Evolutionary conservation across 2,329 filamentous ascomycete genomes (phyloP).

Genomic region (Diaporthe vexans): DNA sequence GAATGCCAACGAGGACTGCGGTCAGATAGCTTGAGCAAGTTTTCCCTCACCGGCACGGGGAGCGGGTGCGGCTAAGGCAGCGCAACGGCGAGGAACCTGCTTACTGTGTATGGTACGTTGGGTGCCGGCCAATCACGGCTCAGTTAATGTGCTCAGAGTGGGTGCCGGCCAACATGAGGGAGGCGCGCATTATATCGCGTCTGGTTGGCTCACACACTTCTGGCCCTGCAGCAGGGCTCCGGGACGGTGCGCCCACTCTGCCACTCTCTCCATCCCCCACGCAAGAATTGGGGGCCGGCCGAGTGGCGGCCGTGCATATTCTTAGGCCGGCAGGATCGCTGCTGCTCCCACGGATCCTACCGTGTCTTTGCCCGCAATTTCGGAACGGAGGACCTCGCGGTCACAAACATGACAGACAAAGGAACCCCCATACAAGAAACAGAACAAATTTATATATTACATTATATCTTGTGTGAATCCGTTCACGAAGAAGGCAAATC

Average conservation of each 20-base stretch:
- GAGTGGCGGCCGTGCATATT: slow-evolving; percentile 15
- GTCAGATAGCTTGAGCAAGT: slow-evolving; percentile 28
- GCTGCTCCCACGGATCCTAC: slow-evolving; percentile 11
- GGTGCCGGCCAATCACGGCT: slow-evolving; percentile 9
- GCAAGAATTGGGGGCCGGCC: slow-evolving; percentile 20
- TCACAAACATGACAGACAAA: not conserved
- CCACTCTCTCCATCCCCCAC: no score
- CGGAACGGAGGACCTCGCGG: not conserved
- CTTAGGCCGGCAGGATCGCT: not conserved
- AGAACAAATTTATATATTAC: no score
- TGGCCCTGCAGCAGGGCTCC: slow-evolving; percentile 14
- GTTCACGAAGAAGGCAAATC: no score
- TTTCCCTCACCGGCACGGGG: slow-evolving; percentile 18
- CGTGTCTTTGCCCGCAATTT: not conserved
- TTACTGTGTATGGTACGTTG: not conserved
- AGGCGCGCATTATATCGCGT: slow-evolving; percentile 25
- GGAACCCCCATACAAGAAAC: no score
- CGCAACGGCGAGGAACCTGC: slow-evolving; percentile 24
- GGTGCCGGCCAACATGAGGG: slow-evolving; percentile 15
- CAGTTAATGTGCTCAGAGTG: slow-evolving; percentile 32
- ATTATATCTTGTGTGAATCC: no score
- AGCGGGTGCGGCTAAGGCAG: slow-evolving; percentile 22
- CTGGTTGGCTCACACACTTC: slow-evolving; percentile 9
- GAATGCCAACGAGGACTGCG: not conserved
- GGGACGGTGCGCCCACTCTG: slow-evolving; percentile 5